Conservation (phyloP, 768 basidiomycete genomes). For the Udeniomyces megalosporus region DNA sequence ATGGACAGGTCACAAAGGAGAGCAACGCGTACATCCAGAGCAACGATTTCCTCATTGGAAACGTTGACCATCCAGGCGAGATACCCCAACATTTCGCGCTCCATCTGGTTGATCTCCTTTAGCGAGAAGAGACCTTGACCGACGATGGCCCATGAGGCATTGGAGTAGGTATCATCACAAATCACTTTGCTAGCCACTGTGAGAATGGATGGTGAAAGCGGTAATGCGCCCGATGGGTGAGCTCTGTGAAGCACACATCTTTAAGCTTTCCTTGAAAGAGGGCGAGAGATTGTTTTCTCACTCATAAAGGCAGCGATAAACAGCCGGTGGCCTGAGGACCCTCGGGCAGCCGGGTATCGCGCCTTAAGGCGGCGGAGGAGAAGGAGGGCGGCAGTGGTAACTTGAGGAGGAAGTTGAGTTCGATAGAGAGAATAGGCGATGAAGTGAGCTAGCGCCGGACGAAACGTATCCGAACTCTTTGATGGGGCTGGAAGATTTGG, state of each 20-base stretch:
- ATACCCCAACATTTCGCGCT: slow-evolving; percentile 82
- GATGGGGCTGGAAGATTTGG: slow-evolving; percentile 47
- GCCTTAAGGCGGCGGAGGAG: slow-evolving; percentile 70
- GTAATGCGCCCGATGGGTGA: too few species aligned
- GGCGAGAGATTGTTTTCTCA: slow-evolving; percentile 74
- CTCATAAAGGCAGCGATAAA: slow-evolving; percentile 81
- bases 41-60: slow-evolving; percentile 27
- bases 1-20: background rate
- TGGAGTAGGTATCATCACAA: slow-evolving; percentile 85
- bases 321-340: slow-evolving; percentile 73
- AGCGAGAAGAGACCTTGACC: slow-evolving; percentile 72
- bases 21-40: slow-evolving; percentile 23
- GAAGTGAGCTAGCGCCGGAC: slow-evolving; percentile 18
- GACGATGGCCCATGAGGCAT: slow-evolving; percentile 82
- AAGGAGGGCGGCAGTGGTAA: slow-evolving; percentile 52
- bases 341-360: slow-evolving; percentile 78
- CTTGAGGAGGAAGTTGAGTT: slow-evolving; percentile 52
- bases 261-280: too few species aligned
- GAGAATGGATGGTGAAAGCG: too few species aligned
- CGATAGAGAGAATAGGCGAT: slow-evolving; percentile 27
- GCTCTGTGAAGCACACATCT: too few species aligned
- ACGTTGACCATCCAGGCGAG: slow-evolving; percentile 57
- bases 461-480: slow-evolving; percentile 1
- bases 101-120: slow-evolving; percentile 66
- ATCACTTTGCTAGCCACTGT: slow-evolving; percentile 38